Evolutionary conservation across 352 stramenopile genomes (phyloP), one percentile per base, ranked within the genome.

Genomic region (Proteromonas lacertae): DNA sequence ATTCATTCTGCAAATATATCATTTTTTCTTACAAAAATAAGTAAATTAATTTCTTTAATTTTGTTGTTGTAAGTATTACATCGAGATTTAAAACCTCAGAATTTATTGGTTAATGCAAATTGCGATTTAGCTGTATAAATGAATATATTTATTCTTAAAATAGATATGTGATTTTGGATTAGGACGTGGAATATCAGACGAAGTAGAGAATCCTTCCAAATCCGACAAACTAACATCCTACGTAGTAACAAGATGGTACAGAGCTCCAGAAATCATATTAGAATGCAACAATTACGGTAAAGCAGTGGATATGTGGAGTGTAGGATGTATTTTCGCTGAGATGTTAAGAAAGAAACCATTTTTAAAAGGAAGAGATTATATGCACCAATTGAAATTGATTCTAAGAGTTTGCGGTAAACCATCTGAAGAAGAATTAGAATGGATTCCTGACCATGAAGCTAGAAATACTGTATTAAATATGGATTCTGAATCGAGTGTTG

Each of bases 251-350:
- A 60, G 73, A 16, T 89, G 73, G 73, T 89, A 89, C 42, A 57
- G 70, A 12, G 66, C 72, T 4, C 74, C 72, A 1, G 73, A 89
- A 50, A 59, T 90, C 21, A 48, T 84, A 14, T 43, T 57, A 25
- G 47, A 35, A 4, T 46, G 50, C 12, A 47, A 37, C 8, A 44
- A 56, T 25, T 56, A 56, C 36, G 46, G 32, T 13, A 50, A 45
- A 16, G 48, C 43, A 10, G 64, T 69, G n/a, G 78, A 93, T 45
- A 63, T 92, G 0, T 93, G 76, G 76, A 80, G 64, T 39, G 81
- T 93, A 38, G 87, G 84, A 16, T 99, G 87, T 47, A 96, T 99
- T 41, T 93, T 99, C 44, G 87, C 75, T 3, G 87, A 99, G 48
- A 77, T 99, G 46, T 71, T 97, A 41, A 66, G 62, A 4, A 62